Conservation (phyloP, 345 rosid species). For the Populus davidiana region DNA sequence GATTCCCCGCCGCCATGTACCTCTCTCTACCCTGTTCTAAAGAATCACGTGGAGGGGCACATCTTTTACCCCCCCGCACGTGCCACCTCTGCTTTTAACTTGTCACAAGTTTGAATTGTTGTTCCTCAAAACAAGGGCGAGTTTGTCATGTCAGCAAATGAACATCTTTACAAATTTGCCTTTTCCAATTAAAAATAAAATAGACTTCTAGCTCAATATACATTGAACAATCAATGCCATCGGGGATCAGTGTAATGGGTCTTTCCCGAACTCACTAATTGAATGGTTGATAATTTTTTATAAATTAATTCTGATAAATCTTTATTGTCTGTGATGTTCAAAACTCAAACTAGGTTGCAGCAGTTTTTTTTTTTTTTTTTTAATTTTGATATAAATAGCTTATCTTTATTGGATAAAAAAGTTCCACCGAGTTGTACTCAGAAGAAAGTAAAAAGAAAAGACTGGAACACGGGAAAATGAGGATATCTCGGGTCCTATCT, state of each 20-base stretch:
- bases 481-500: background rate
- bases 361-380: too few relatives aligned
- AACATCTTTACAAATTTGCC: background rate
- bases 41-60: constrained; percentile 25
- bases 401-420: background rate
- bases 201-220: background rate
- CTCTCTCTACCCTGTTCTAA: background rate
- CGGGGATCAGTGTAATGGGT: background rate
- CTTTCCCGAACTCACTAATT: background rate
- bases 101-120: background rate
- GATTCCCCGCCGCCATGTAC: constrained; percentile 51
- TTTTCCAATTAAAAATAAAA: background rate
- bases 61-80: constrained; percentile 14
- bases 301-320: background rate
- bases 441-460: background rate
- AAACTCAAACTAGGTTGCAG: background rate
- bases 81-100: background rate
- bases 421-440: background rate
- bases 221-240: background rate
- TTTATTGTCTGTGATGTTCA: background rate
- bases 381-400: too few relatives aligned
- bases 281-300: background rate
- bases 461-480: background rate
- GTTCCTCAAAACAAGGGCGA: background rate
- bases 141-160: background rate